Conservation (phyloP, 2,329 filamentous ascomycete species). For the Cordyceps pruinosa region DNA sequence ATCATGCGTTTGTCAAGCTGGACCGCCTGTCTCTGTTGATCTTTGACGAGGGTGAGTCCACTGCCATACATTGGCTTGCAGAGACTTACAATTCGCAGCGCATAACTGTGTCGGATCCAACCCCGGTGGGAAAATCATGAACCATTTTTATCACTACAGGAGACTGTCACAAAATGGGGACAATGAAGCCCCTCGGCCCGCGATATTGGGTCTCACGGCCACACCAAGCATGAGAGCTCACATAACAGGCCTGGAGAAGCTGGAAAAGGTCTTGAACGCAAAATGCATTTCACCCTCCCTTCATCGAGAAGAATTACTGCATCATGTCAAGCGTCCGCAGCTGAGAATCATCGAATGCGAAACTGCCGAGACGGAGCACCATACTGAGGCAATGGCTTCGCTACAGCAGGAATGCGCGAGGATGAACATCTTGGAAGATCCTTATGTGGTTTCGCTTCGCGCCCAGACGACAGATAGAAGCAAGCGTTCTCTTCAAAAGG, state of each 20-base stretch:
- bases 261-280: conserved; percentile 66
- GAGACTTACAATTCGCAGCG: conserved; percentile 39
- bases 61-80: not conserved
- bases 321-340: conserved; percentile 59
- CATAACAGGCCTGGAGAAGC: conserved; percentile 44
- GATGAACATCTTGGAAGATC: conserved; percentile 56
- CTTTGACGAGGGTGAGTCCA: conserved; percentile 67
- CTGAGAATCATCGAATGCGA: conserved; percentile 35
- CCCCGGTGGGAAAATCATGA: conserved; percentile 66
- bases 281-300: conserved; percentile 60
- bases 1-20: conserved; percentile 66
- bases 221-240: conserved; percentile 64
- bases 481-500: conserved; percentile 29
- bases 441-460: conserved; percentile 45
- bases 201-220: conserved; percentile 72
- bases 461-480: conserved; percentile 35
- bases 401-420: conserved; percentile 34
- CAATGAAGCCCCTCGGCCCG: conserved; percentile 42
- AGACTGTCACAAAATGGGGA: conserved; percentile 20
- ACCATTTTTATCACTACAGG: conserved; percentile 56
- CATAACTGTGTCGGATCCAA: conserved; percentile 65
- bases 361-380: not conserved
- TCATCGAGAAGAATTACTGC: conserved; percentile 63
- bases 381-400: conserved; percentile 34
- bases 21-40: conserved; percentile 59